Evolutionary conservation across 768 basidiomycete genomes (phyloP).

Genomic region (Trametes coccinea): DNA sequence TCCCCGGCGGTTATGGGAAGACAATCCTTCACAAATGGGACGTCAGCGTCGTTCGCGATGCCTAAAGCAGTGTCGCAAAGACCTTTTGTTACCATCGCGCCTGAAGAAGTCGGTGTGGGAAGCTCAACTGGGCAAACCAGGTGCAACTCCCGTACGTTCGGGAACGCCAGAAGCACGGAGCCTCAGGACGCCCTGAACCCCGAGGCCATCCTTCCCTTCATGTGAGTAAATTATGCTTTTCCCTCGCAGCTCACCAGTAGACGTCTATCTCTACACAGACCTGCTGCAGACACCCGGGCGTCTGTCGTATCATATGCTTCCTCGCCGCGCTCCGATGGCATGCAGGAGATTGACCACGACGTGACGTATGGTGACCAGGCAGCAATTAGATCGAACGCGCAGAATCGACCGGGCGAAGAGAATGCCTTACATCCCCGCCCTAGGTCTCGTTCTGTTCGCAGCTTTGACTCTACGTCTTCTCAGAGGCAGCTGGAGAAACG

Average conservation of each 20-base stretch:
- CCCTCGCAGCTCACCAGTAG: not conserved
- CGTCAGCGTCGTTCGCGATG: not conserved
- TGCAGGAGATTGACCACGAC: not conserved
- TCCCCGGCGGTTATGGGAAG: not conserved
- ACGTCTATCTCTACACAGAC: not conserved
- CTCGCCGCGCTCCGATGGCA: not conserved
- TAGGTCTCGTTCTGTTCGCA: conserved; percentile 5
- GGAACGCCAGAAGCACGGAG: not conserved
- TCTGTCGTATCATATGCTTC: conserved; percentile 7
- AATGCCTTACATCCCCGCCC: not conserved
- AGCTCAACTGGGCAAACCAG: no score
- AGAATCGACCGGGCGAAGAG: not conserved
- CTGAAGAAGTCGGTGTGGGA: not conserved
- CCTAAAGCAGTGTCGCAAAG: not conserved
- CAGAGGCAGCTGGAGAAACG: not conserved
- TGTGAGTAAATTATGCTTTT: not conserved
- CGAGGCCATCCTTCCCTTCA: not conserved
- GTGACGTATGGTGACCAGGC: not conserved
- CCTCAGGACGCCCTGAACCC: no score
- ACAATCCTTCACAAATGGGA: not conserved
- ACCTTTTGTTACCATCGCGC: not conserved
- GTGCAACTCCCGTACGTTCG: not conserved
- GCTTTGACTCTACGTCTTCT: not conserved
- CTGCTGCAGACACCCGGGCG: not conserved
- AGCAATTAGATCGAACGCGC: not conserved